Base-by-base conservation (phyloP, 2,329 filamentous ascomycete species). In the Ceratocystis diversiconidia region DNA sequence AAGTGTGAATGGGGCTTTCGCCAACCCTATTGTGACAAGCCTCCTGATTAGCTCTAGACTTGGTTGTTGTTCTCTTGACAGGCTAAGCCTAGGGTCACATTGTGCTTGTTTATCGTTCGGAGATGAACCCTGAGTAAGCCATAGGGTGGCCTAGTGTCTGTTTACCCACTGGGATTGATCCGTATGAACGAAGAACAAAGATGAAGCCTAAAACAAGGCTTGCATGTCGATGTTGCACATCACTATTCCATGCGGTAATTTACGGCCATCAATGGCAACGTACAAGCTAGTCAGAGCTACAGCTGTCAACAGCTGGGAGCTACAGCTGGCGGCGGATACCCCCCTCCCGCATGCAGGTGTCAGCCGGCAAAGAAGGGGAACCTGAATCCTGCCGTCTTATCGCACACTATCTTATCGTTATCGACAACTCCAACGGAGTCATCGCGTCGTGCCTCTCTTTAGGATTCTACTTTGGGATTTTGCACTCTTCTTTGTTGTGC, bases 221-320 rank as follows among this genome's bases (percentile, higher is more conserved):
- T 48, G 36, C 41, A 46, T 28, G 15, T 44, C 43, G 36, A 41
- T 41, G 36, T 41, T 48, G 60, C 60, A 62, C 60, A 62, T 62
- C 60, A 19, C 60, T 48, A 62, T 62, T 62, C 60, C 15, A 44
- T 15, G 22, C 25, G 28, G 28, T 48, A 30, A 44, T 32, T 62
- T n/a, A 57, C 52, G 28, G 52, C 10, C 52, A 30, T 50, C 22
- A 28, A 10, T 57, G 17, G 50, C 22, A 4, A 15, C 10, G 50
- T 57, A 5, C 10, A n/a, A 55, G 12, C 30, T 8, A 19, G 15
- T 1, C 8, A 15, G 10, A 7, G 2, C 3, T 25, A 3, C 61
- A 63, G 61, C 44, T 17, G 61, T 5, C 61, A 52, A 25, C 41
- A 28, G 25, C 25, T 17, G 19, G 22, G 5, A 10, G 2, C 17